These are phyloP conservation scores for Niebla homalea DNA, from an alignment of 495 filamentous ascomycete genomes.

Conservation along the genomic window DNA sequence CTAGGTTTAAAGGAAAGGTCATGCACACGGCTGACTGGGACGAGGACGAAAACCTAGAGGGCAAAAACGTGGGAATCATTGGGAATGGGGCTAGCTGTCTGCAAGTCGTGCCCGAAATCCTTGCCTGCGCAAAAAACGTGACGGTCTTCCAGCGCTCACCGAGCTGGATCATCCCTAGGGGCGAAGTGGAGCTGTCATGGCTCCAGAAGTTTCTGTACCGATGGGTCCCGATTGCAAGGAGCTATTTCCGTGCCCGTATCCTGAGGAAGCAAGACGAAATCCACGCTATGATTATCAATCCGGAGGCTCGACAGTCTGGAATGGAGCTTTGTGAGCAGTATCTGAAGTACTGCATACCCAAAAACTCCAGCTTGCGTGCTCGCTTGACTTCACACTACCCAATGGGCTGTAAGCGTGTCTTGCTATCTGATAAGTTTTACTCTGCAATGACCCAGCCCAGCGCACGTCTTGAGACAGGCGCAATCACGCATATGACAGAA, in stretches of 20 bases:
- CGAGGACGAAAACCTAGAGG: slow-evolving; percentile 32
- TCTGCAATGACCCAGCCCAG: slow-evolving; percentile 30
- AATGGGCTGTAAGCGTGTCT: slow-evolving; percentile 39
- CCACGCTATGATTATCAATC: neutral
- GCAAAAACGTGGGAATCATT: slow-evolving; percentile 14
- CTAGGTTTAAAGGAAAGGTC: slow-evolving; percentile 38
- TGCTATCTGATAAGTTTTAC: slow-evolving; percentile 43
- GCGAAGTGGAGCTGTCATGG: slow-evolving; percentile 42
- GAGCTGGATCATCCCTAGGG: slow-evolving; percentile 49
- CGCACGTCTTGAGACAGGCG: slow-evolving; percentile 34
- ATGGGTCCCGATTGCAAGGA: neutral
- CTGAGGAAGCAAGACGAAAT: neutral
- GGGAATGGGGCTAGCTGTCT: slow-evolving; percentile 49
- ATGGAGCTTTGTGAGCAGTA: too few species aligned
- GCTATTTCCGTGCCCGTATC: neutral
- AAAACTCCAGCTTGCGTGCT: too few species aligned
- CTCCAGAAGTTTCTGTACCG: slow-evolving; percentile 33
- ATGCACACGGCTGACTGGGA: slow-evolving; percentile 28
- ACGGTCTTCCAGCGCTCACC: slow-evolving; percentile 55
- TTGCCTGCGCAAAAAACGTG: slow-evolving; percentile 38
- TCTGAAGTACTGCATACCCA: too few species aligned
- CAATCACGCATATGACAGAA: slow-evolving; percentile 29
- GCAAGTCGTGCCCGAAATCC: slow-evolving; percentile 55
- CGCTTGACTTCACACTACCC: slow-evolving; percentile 38
- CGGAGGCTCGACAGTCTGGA: slow-evolving; percentile 24